A percentile compares a stretch with the other conserved stretches of the same genome.
Conservation (phyloP, 2,329 filamentous ascomycete species). For the Dactylellina haptotyla region DNA sequence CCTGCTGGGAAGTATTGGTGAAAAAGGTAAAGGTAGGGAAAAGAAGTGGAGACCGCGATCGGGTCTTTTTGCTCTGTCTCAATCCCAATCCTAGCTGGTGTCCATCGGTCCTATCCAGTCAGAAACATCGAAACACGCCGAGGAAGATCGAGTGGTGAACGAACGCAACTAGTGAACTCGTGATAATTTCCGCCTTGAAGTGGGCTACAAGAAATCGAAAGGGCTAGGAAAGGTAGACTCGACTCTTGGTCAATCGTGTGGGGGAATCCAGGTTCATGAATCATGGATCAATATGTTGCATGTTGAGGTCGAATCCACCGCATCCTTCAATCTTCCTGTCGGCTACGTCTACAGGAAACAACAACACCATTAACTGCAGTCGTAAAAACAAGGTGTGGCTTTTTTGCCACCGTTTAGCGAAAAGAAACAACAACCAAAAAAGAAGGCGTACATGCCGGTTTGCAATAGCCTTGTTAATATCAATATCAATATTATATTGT, state of each 20-base stretch:
- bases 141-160: too few species aligned
- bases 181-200: slow-evolving; percentile 24
- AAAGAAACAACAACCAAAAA: neutral
- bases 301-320: too few species aligned
- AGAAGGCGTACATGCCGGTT: neutral
- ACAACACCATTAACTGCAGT: neutral
- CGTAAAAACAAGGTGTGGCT: slow-evolving; percentile 53
- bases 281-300: neutral
- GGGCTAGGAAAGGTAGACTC: too few species aligned
- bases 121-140: neutral
- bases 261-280: neutral
- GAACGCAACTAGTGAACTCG: neutral
- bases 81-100: too few species aligned
- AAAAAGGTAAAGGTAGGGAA: too few species aligned
- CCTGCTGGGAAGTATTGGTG: too few species aligned
- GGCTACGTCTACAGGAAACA: too few species aligned
- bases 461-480: slow-evolving; percentile 1
- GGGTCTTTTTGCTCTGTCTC: too few species aligned
- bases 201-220: neutral
- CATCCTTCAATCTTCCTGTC: too few species aligned
- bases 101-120: too few species aligned
- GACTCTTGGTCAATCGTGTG: neutral
- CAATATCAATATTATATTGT: neutral
- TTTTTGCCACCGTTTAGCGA: slow-evolving; percentile 23
- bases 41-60: too few species aligned